Percentiles rank a stretch among this genome's conserved stretches.
These are phyloP conservation scores for Herpetomonas samuelpessoai DNA, from an alignment of 208 protist species.

Conservation along the genomic window DNA sequence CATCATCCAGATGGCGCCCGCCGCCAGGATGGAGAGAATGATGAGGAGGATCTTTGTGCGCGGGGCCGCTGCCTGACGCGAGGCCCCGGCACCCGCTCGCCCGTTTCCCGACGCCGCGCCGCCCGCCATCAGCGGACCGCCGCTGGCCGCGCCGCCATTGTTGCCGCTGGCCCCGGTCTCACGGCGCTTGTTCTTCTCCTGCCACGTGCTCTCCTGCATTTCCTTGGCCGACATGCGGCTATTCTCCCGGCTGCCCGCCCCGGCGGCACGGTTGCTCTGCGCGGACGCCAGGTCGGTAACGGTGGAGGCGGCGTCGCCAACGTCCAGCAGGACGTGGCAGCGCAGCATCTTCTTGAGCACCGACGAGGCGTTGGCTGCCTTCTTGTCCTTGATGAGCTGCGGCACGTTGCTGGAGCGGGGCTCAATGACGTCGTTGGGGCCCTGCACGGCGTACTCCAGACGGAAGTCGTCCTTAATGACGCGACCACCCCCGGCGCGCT, in stretches of 20 bases:
- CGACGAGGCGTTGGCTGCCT: constrained; percentile 28
- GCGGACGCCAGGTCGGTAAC: background rate
- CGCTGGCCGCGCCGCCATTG: constrained; percentile 1
- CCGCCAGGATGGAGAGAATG: constrained; percentile 10
- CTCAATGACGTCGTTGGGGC: constrained; percentile 59
- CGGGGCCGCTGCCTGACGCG: background rate
- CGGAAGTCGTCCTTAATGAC: constrained; percentile 71
- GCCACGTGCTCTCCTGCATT: constrained; percentile 8
- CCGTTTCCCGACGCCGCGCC: background rate
- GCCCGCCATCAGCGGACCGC: background rate
- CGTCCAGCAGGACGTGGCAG: constrained; percentile 33
- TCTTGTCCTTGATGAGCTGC: constrained; percentile 64
- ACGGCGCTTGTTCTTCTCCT: constrained; percentile 24
- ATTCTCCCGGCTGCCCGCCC: background rate
- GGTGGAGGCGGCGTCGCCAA: constrained; percentile 4
- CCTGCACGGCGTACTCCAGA: constrained; percentile 61
- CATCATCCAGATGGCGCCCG: constrained; percentile 13
- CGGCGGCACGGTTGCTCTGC: constrained; percentile 6
- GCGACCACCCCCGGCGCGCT: background rate
- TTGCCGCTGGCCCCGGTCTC: constrained; percentile 11
- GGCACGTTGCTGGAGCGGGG: constrained; percentile 53
- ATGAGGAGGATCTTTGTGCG: constrained; percentile 1
- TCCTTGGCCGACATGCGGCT: background rate
- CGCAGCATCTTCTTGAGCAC: constrained; percentile 54
- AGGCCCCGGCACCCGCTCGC: background rate